Evolutionary conservation across 495 filamentous ascomycete species (phyloP).

Genomic region (Clavariopsis aquatica): DNA sequence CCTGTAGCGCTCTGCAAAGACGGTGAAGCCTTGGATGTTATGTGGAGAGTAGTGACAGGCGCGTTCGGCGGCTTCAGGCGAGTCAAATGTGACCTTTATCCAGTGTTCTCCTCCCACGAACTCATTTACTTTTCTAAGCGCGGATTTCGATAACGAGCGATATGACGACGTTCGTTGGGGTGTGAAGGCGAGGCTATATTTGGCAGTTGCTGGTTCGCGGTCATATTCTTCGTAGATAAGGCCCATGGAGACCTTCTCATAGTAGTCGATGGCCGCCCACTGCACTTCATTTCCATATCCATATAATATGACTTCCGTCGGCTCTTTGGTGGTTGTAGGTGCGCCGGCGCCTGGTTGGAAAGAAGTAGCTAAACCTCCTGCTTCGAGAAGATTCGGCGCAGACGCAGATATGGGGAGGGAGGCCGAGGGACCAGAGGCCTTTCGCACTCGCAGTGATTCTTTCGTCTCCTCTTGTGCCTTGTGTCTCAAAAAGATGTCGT

Average conservation of each 20-base stretch:
- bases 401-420: slow-evolving; percentile 32
- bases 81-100: slow-evolving; percentile 93
- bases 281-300: slow-evolving; percentile 75
- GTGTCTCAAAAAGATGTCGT: slow-evolving; percentile 37
- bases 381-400: slow-evolving; percentile 24
- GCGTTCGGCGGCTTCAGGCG: slow-evolving; percentile 71
- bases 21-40: slow-evolving; percentile 70
- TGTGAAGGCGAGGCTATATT: slow-evolving; percentile 61
- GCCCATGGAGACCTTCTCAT: slow-evolving; percentile 70
- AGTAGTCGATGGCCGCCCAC: slow-evolving; percentile 83
- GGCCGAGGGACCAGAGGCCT: slow-evolving; percentile 40
- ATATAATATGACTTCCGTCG: slow-evolving; percentile 79
- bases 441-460: slow-evolving; percentile 22
- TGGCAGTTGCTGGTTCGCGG: slow-evolving; percentile 66
- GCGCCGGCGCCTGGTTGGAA: slow-evolving; percentile 43
- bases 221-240: slow-evolving; percentile 89
- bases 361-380: slow-evolving; percentile 7
- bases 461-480: slow-evolving; percentile 23
- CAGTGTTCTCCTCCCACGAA: slow-evolving; percentile 80
- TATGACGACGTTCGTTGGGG: slow-evolving; percentile 48
- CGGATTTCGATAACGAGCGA: slow-evolving; percentile 62
- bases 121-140: slow-evolving; percentile 71
- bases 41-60: slow-evolving; percentile 76
- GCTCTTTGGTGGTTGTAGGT: slow-evolving; percentile 51
- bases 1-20: slow-evolving; percentile 76